These are phyloP conservation scores for Didymella segeticola DNA, from an alignment of 2,329 filamentous ascomycete genomes.

Conservation along the genomic window DNA sequence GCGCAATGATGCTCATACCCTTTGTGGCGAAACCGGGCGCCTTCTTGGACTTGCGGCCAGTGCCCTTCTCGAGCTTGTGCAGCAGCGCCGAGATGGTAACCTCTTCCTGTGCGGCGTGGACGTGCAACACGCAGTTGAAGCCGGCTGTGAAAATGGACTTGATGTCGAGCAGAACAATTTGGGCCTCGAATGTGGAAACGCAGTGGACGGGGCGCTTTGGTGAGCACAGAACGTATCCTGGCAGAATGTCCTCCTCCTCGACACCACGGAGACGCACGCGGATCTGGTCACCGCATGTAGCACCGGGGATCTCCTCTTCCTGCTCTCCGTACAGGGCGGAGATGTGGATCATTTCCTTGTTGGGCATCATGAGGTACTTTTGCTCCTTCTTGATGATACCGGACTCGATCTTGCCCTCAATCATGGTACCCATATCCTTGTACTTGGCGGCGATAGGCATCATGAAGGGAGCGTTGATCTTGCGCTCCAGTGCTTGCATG, in stretches of 20 bases:
- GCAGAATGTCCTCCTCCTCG: slow-evolving; percentile 95
- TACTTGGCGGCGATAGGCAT: slow-evolving; percentile 98
- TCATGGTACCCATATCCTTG: slow-evolving; percentile 94
- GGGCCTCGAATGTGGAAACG: slow-evolving; percentile 88
- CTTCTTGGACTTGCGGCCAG: slow-evolving; percentile 88
- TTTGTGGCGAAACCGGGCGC: slow-evolving; percentile 88
- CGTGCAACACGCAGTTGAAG: slow-evolving; percentile 97
- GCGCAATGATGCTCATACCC: slow-evolving; percentile 86
- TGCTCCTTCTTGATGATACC: slow-evolving; percentile 89
- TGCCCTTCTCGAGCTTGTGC: slow-evolving; percentile 96
- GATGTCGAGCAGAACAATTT: slow-evolving; percentile 92
- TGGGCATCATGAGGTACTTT: slow-evolving; percentile 93
- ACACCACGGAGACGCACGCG: slow-evolving; percentile 90
- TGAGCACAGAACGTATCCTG: slow-evolving; percentile 95
- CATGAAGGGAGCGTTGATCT: slow-evolving; percentile 98
- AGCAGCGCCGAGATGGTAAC: slow-evolving; percentile 88
- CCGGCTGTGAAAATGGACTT: slow-evolving; percentile 93
- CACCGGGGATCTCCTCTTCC: slow-evolving; percentile 84
- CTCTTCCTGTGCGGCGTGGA: slow-evolving; percentile 97
- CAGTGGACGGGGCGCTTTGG: slow-evolving; percentile 92
- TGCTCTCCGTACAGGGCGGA: slow-evolving; percentile 92
- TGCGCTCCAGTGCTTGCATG: slow-evolving; percentile 92
- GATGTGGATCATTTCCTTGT: slow-evolving; percentile 80
- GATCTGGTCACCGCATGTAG: slow-evolving; percentile 93
- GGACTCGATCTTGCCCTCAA: slow-evolving; percentile 96